These are phyloP conservation scores for Sarocladium oryzae DNA, from an alignment of 2,329 filamentous ascomycete genomes.

Conservation along the genomic window DNA sequence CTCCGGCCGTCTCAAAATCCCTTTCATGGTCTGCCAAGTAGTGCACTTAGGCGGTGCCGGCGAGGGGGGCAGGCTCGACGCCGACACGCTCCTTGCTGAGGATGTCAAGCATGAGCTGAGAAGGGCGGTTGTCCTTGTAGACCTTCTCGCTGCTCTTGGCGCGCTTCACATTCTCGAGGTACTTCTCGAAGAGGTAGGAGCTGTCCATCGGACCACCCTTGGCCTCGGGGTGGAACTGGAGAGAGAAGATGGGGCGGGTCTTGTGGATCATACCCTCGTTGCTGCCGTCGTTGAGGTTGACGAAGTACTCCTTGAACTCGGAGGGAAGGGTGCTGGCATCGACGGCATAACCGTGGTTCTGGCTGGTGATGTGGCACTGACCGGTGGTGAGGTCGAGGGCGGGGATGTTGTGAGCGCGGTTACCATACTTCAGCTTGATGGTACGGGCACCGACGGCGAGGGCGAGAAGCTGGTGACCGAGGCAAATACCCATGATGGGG, in stretches of 20 bases:
- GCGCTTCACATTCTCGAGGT: conserved; percentile 79
- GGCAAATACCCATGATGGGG: conserved; percentile 95
- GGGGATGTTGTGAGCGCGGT: conserved; percentile 97
- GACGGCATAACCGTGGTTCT: conserved; percentile 97
- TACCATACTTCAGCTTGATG: conserved; percentile 98
- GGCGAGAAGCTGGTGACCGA: conserved; percentile 93
- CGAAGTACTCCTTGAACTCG: conserved; percentile 97
- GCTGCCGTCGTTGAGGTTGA: conserved; percentile 94
- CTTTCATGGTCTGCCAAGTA: too few relatives aligned
- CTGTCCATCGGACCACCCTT: conserved; percentile 96
- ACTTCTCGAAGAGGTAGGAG: conserved; percentile 93
- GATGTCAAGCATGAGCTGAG: conserved; percentile 81
- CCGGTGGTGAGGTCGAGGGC: conserved; percentile 90
- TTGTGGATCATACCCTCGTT: conserved; percentile 98
- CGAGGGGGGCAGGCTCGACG: conserved; percentile 61
- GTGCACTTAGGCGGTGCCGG: conserved; percentile 34
- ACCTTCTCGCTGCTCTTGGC: conserved; percentile 80
- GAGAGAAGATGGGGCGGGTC: conserved; percentile 93
- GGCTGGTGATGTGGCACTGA: conserved; percentile 95
- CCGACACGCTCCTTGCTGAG: conserved; percentile 92
- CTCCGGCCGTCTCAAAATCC: too few relatives aligned
- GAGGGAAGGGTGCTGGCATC: conserved; percentile 73
- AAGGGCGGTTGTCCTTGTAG: conserved; percentile 82
- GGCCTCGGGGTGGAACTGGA: conserved; percentile 97
- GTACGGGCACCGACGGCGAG: conserved; percentile 83